Conservation (phyloP, 306 rosid genomes). For the Vicia villosa region DNA sequence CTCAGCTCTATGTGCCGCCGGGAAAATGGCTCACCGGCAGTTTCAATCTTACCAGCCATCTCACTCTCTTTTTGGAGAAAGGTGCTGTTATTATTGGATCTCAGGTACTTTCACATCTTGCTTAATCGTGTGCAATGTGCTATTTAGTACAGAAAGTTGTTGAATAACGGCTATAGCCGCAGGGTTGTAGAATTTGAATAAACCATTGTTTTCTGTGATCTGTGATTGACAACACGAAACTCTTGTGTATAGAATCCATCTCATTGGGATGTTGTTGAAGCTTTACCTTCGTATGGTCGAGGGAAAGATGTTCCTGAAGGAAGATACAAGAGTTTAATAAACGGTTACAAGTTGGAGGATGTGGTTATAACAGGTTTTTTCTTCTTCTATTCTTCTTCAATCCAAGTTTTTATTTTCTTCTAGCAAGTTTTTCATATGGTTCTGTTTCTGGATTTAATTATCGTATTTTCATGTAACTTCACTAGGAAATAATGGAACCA, state of each 20-base stretch:
- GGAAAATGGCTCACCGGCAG: slow-evolving; percentile 97
- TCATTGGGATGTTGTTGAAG: slow-evolving; percentile 79
- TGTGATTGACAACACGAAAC: background rate
- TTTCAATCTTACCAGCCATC: slow-evolving; percentile 94
- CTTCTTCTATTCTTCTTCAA: slow-evolving; percentile 24
- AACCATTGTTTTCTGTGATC: background rate
- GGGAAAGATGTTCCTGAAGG: slow-evolving; percentile 85
- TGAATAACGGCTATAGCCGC: background rate
- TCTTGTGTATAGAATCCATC: slow-evolving; percentile 58
- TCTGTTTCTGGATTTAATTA: slow-evolving; percentile 35
- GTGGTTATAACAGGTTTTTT: slow-evolving; percentile 98
- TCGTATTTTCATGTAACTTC: slow-evolving; percentile 31
- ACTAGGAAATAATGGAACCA: slow-evolving; percentile 88
- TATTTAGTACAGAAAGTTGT: background rate
- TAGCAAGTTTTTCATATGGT: background rate
- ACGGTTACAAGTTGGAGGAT: slow-evolving; percentile 76
- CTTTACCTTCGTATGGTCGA: slow-evolving; percentile 93
- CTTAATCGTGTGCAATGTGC: background rate
- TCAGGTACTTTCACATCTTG: slow-evolving; percentile 64
- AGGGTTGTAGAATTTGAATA: background rate
- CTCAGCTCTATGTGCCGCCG: slow-evolving; percentile 90
- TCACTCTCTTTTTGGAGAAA: slow-evolving; percentile 90
- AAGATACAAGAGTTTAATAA: slow-evolving; percentile 83
- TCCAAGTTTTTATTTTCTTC: background rate
- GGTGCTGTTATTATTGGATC: slow-evolving; percentile 90